These are phyloP conservation scores for Cryoendolithus antarcticus DNA, from an alignment of 2,329 filamentous ascomycete genomes.

Conservation along the genomic window DNA sequence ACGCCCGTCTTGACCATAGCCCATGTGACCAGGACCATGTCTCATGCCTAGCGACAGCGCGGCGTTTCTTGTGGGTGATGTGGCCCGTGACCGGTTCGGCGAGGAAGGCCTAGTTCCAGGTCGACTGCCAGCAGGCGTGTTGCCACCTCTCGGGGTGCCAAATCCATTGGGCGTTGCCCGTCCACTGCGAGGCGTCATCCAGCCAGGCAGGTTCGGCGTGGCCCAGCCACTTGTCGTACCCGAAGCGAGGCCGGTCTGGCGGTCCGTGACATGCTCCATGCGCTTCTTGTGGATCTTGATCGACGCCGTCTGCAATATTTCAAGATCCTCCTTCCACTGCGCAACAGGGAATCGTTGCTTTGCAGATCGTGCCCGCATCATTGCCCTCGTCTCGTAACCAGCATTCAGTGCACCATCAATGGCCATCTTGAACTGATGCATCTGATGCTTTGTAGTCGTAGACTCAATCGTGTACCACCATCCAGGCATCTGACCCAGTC, in stretches of 20 bases:
- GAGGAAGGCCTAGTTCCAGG: slow-evolving; percentile 21
- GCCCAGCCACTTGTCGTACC: slow-evolving; percentile 21
- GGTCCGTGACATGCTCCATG: slow-evolving; percentile 8
- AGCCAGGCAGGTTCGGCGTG: slow-evolving; percentile 21
- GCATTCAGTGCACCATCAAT: slow-evolving; percentile 50
- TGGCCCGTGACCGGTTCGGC: slow-evolving; percentile 17
- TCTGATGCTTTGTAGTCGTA: slow-evolving; percentile 48
- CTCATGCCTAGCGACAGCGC: slow-evolving; percentile 20
- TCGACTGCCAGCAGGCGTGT: slow-evolving; percentile 16
- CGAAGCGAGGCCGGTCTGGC: slow-evolving; percentile 5
- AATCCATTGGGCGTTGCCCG: slow-evolving; percentile 31
- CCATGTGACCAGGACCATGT: slow-evolving; percentile 17
- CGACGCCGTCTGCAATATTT: slow-evolving; percentile 47
- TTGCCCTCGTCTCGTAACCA: slow-evolving; percentile 41
- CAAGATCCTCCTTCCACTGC: slow-evolving; percentile 54
- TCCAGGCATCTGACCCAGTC: slow-evolving; percentile 58
- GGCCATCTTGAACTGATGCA: slow-evolving; percentile 53
- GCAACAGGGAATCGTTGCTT: slow-evolving; percentile 56
- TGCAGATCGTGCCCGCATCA: slow-evolving; percentile 53
- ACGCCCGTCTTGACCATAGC: not conserved
- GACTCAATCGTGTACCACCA: slow-evolving; percentile 62
- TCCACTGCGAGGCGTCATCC: slow-evolving; percentile 30
- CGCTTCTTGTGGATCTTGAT: slow-evolving; percentile 45
- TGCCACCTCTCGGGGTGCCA: slow-evolving; percentile 20
- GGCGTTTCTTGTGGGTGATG: slow-evolving; percentile 9